Percentiles rank a stretch among this genome's conserved stretches.
These are phyloP conservation scores for Haematococcus lacustris DNA, from an alignment of 139 green algal species.

Conservation along the genomic window DNA sequence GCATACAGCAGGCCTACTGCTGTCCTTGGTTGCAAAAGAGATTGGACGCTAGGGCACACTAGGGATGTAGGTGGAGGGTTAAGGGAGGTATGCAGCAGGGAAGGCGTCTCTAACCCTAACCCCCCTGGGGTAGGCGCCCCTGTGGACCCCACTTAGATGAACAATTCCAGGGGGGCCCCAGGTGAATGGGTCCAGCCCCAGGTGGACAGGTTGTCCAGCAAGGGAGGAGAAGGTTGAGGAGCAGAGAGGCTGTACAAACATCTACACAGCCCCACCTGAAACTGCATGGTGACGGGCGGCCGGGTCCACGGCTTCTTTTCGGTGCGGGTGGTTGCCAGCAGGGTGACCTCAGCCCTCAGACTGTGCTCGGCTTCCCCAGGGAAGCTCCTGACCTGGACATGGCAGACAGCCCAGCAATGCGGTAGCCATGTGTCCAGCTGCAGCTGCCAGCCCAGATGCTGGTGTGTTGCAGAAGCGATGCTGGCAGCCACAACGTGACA, in stretches of 20 bases:
- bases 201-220: not conserved
- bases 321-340: conserved; percentile 78
- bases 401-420: not conserved
- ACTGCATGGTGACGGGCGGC: conserved; percentile 79
- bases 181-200: not conserved
- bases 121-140: too few species aligned
- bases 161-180: not conserved
- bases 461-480: not conserved
- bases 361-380: conserved; percentile 65
- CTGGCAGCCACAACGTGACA: not conserved
- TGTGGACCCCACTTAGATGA: too few species aligned
- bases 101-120: not conserved
- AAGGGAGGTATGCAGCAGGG: not conserved
- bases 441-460: not conserved
- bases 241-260: not conserved
- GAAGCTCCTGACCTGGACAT: conserved; percentile 71
- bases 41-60: too few species aligned
- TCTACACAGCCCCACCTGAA: conserved; percentile 73
- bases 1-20: too few species aligned
- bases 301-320: conserved; percentile 69
- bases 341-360: conserved; percentile 79
- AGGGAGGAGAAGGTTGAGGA: not conserved
- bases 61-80: too few species aligned
- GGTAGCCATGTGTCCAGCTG: not conserved
- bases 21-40: too few species aligned